These are phyloP conservation scores for Nothophytophthora sp. DNA, from an alignment of 352 stramenopile genomes.

Conservation along the genomic window DNA sequence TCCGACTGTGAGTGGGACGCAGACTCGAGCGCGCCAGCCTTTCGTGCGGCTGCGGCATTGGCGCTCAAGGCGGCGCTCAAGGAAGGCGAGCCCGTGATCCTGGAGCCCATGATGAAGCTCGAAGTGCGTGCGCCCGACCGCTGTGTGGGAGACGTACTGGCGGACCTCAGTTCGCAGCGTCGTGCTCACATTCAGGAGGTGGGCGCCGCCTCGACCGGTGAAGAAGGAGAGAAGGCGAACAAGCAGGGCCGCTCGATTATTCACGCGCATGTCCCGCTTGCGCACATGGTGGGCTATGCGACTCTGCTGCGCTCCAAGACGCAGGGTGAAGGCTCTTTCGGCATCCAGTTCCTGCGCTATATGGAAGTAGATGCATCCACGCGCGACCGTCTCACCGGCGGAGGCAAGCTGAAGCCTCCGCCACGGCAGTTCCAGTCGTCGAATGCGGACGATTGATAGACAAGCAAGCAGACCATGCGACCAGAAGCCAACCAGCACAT, in stretches of 20 bases:
- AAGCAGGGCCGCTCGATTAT: conserved; percentile 57
- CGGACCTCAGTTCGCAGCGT: conserved; percentile 72
- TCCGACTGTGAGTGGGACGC: conserved; percentile 53
- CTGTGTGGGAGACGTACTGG: conserved; percentile 71
- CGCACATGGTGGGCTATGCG: conserved; percentile 81
- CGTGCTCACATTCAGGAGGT: conserved; percentile 75
- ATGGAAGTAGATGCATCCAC: conserved; percentile 54
- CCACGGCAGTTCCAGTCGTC: conserved; percentile 6
- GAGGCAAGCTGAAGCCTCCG: conserved; percentile 11
- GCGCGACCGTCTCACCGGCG: conserved; percentile 44
- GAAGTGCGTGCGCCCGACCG: conserved; percentile 66
- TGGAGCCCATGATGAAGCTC: conserved; percentile 84
- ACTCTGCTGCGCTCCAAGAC: conserved; percentile 81
- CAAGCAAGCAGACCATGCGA: too few species aligned
- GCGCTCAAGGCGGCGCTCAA: conserved; percentile 61
- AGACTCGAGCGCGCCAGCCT: conserved; percentile 71
- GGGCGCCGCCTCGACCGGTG: conserved; percentile 23
- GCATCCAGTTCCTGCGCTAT: conserved; percentile 77
- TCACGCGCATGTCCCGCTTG: conserved; percentile 64
- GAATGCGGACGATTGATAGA: too few species aligned
- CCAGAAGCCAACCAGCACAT: too few species aligned
- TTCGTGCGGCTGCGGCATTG: conserved; percentile 53
- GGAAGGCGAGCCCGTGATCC: conserved; percentile 48
- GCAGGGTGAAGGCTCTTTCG: conserved; percentile 76
- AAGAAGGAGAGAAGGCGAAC: conserved; percentile 9